Conservation (phyloP, 2,329 filamentous ascomycete genomes). For the Xylariaceae sp. region DNA sequence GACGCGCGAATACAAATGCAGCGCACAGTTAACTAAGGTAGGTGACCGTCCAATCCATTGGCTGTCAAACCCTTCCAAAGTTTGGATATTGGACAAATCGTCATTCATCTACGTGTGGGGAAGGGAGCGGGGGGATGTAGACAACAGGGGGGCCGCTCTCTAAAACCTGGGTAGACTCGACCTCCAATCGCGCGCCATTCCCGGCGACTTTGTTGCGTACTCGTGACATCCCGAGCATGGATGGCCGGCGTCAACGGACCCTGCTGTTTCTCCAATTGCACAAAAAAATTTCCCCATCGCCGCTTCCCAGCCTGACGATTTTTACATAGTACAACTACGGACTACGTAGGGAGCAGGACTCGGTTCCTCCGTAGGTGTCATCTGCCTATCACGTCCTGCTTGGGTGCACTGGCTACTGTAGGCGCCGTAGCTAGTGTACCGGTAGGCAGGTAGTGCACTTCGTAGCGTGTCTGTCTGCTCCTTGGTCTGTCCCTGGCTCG, state of each 20-base stretch:
- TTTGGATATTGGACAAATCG: slow-evolving; percentile 29
- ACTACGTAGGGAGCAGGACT: slow-evolving; percentile 5
- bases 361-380: slow-evolving; percentile 1
- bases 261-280: slow-evolving; percentile 28
- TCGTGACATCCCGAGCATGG: slow-evolving; percentile 19
- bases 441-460: too few species aligned
- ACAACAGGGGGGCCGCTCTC: slow-evolving; percentile 11
- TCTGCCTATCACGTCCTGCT: slow-evolving; percentile 31
- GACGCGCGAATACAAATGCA: slow-evolving; percentile 24
- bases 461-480: too few species aligned
- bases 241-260: slow-evolving; percentile 18
- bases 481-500: too few species aligned
- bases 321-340: slow-evolving; percentile 22
- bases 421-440: too few species aligned
- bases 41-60: slow-evolving; percentile 23
- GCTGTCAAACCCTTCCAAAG: slow-evolving; percentile 18
- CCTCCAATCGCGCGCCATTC: neutral
- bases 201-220: slow-evolving; percentile 13
- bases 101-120: slow-evolving; percentile 22
- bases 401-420: too few species aligned
- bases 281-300: slow-evolving; percentile 26
- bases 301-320: slow-evolving; percentile 32
- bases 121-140: neutral
- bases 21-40: slow-evolving; percentile 29
- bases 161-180: slow-evolving; percentile 6